Percentiles rank a stretch among this genome's conserved stretches.
Conservation (phyloP, 2,329 filamentous ascomycete species). For the Cladosporium phlei region DNA sequence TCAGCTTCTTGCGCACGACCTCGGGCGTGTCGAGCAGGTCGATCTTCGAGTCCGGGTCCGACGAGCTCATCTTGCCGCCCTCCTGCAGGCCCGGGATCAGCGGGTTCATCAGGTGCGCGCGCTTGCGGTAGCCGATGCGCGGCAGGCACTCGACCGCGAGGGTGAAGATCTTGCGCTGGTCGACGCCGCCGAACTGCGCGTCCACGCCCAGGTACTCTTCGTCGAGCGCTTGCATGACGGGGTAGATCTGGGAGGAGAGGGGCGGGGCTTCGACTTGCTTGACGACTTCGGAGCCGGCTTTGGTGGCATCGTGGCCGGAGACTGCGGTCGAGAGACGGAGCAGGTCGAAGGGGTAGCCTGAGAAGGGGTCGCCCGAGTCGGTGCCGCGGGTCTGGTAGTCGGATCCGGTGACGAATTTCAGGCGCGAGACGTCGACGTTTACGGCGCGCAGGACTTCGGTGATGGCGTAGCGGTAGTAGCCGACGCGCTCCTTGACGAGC, state of each 20-base stretch:
- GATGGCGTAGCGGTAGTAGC: conserved; percentile 79
- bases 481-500: conserved; percentile 72
- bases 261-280: conserved; percentile 80
- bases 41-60: conserved; percentile 76
- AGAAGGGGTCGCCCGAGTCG: conserved; percentile 48
- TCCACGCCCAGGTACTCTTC: conserved; percentile 87
- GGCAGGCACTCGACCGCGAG: conserved; percentile 80
- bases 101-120: conserved; percentile 72
- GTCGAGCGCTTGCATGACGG: conserved; percentile 83
- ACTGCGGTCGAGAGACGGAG: conserved; percentile 69
- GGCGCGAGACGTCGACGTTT: conserved; percentile 69
- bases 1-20: conserved; percentile 72
- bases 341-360: conserved; percentile 78
- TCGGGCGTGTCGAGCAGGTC: conserved; percentile 82
- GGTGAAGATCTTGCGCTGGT: conserved; percentile 86
- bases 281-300: conserved; percentile 87
- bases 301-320: conserved; percentile 77
- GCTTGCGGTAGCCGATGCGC: conserved; percentile 75
- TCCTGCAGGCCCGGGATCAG: conserved; percentile 79
- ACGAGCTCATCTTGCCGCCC: conserved; percentile 74
- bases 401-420: conserved; percentile 80
- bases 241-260: conserved; percentile 72
- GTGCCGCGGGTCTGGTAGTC: conserved; percentile 49
- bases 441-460: conserved; percentile 70
- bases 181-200: conserved; percentile 76